Percentiles rank a stretch among this genome's conserved stretches.
Conservation (phyloP, 345 rosid species). For the Eucalyptus albens region DNA sequence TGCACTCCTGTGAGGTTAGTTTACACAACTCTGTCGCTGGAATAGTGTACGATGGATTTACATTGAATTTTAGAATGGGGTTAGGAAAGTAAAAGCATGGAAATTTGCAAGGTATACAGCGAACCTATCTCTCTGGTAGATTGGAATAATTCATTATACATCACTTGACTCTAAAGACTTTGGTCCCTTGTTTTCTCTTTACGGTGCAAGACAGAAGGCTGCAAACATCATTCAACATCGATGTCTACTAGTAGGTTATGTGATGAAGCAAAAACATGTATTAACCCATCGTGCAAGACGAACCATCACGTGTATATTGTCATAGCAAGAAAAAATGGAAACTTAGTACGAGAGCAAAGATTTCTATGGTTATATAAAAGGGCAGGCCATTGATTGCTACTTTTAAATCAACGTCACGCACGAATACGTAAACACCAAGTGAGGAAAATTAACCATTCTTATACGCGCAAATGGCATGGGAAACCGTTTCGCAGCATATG, state of each 20-base stretch:
- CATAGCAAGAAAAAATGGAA: not conserved
- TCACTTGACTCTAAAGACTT: not conserved
- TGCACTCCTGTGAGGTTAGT: conserved; percentile 60
- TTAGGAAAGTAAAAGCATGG: not conserved
- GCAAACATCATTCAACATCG: not conserved
- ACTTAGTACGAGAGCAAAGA: not conserved
- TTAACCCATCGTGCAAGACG: not conserved
- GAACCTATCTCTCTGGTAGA: not conserved
- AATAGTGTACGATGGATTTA: not conserved
- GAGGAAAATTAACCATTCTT: not conserved
- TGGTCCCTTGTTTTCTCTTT: not conserved
- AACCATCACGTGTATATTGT: not conserved
- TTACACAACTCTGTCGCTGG: not conserved
- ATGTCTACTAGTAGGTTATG: not conserved
- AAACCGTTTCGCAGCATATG: not conserved
- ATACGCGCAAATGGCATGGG: not conserved
- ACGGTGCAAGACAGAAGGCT: not conserved
- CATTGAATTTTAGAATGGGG: not conserved
- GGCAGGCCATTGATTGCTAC: not conserved
- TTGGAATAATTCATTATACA: not conserved
- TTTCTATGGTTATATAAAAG: not conserved
- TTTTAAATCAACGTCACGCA: not conserved
- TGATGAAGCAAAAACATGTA: not conserved
- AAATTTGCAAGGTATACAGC: not conserved
- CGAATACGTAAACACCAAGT: not conserved